Evolutionary conservation across 1,284 basidiomycete genomes (phyloP).

Genomic region (Leccinum fuscescens): DNA sequence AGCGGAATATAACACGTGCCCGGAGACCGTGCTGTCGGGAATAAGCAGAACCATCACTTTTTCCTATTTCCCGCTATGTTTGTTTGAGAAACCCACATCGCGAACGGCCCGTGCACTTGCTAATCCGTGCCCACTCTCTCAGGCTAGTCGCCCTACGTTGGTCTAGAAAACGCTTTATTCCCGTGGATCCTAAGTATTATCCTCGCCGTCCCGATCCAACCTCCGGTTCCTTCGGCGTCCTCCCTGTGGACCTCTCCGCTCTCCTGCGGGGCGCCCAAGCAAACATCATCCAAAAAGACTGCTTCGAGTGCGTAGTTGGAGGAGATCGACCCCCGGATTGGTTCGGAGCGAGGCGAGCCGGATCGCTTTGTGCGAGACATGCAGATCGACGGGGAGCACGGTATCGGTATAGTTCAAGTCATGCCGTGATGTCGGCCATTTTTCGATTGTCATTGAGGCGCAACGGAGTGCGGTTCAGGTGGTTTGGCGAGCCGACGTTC

Average conservation of each 20-base stretch:
- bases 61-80: neutral
- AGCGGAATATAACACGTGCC: slow-evolving; percentile 18
- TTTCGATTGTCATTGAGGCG: neutral
- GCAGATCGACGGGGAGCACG: slow-evolving; percentile 16
- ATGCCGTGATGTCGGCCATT: neutral
- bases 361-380: slow-evolving; percentile 27
- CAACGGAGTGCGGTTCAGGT: neutral
- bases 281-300: slow-evolving; percentile 31
- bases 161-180: slow-evolving; percentile 44
- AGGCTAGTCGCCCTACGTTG: slow-evolving; percentile 10
- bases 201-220: slow-evolving; percentile 35
- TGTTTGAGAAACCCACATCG: neutral
- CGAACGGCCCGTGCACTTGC: no score
- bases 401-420: slow-evolving; percentile 5
- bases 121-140: slow-evolving; percentile 2
- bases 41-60: slow-evolving; percentile 24
- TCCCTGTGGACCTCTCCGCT: neutral
- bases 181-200: slow-evolving; percentile 27
- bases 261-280: slow-evolving; percentile 7
- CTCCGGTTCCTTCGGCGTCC: slow-evolving; percentile 1
- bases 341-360: slow-evolving; percentile 35
- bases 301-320: slow-evolving; percentile 37
- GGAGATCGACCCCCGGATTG: slow-evolving; percentile 35
- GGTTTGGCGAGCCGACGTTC: neutral
- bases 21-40: slow-evolving; percentile 13